These are phyloP conservation scores for Globisporangium paddicum DNA, from an alignment of 352 stramenopile species.

Conservation along the genomic window DNA sequence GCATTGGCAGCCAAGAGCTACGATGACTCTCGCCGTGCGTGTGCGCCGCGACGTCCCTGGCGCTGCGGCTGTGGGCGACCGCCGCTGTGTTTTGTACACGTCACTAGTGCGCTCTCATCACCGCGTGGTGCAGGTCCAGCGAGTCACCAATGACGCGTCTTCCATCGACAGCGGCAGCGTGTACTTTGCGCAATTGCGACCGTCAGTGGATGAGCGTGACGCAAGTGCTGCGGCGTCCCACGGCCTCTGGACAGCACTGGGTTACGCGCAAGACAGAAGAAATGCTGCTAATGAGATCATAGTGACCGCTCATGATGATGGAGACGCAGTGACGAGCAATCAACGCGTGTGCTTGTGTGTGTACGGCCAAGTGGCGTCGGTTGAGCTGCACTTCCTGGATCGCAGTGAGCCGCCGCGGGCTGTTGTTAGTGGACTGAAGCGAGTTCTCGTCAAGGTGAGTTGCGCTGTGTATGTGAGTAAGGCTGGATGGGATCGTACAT, in stretches of 20 bases:
- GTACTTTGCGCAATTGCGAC: slow-evolving; percentile 25
- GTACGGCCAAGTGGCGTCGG: slow-evolving; percentile 16
- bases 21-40: background rate
- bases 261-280: background rate
- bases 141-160: too few relatives aligned
- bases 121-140: background rate
- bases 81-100: slow-evolving; percentile 20
- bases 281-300: background rate
- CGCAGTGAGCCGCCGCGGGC: slow-evolving; percentile 27
- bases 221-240: slow-evolving; percentile 14
- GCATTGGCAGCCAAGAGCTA: background rate
- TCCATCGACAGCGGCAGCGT: background rate
- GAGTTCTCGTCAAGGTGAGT: slow-evolving; percentile 19
- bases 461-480: background rate
- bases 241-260: slow-evolving; percentile 27
- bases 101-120: slow-evolving; percentile 14
- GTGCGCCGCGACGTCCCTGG: background rate
- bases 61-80: background rate
- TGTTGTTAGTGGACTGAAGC: slow-evolving; percentile 34
- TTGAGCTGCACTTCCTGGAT: slow-evolving; percentile 34
- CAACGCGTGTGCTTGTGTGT: slow-evolving; percentile 23
- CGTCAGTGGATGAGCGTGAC: slow-evolving; percentile 3
- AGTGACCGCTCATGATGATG: background rate
- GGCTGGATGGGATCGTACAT: background rate
- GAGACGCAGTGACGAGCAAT: background rate